phyloP scores from a whole-genome alignment of 2,329 filamentous ascomycete species.

The Fusarium coicis region DNA sequence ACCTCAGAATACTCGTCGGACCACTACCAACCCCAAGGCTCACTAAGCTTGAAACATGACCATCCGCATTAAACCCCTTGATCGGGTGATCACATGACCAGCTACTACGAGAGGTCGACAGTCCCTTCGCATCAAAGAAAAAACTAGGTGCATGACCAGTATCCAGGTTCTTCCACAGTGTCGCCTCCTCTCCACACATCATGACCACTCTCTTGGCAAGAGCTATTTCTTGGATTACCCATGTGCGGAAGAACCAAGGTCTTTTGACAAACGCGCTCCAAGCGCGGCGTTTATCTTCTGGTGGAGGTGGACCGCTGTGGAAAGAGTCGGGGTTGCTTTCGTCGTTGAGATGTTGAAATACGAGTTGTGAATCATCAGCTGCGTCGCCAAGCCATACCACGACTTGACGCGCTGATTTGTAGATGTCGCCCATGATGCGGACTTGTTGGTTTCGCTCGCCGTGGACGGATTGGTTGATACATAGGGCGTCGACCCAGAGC shows the following conservation, averaged over 20 bases:
- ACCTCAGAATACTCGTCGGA: slow-evolving; percentile 8
- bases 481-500: slow-evolving; percentile 17
- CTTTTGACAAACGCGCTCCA: slow-evolving; percentile 8
- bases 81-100: slow-evolving; percentile 6
- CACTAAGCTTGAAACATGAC: slow-evolving; percentile 1
- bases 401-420: slow-evolving; percentile 19
- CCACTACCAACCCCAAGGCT: neutral
- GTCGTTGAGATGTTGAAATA: slow-evolving; percentile 9
- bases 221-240: slow-evolving; percentile 20
- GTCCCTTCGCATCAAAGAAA: too few species aligned
- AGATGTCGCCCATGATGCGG: slow-evolving; percentile 26
- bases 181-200: slow-evolving; percentile 7
- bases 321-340: accelerated
- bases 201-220: slow-evolving; percentile 2
- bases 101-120: neutral
- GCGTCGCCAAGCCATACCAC: slow-evolving; percentile 18
- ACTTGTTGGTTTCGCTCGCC: slow-evolving; percentile 27
- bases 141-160: too few species aligned
- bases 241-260: slow-evolving; percentile 27
- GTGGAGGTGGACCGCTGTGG: accelerated
- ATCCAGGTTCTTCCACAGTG: neutral
- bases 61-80: neutral
- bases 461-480: slow-evolving; percentile 15
- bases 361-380: neutral
- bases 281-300: neutral